Conservation (phyloP, 1,139 yeast species). For the Diutina sp. region DNA sequence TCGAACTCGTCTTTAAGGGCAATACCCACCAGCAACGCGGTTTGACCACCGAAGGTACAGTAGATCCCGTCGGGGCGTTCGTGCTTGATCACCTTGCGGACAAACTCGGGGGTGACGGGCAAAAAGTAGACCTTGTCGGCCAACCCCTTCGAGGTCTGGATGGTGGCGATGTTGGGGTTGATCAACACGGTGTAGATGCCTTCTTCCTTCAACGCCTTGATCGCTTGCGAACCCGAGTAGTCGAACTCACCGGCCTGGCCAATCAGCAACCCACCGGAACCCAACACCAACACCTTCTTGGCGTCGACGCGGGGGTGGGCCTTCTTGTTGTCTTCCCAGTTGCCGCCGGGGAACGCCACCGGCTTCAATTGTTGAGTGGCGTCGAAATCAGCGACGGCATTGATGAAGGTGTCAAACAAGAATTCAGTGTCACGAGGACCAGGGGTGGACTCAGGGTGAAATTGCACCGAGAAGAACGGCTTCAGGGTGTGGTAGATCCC, state of each 20-base stretch:
- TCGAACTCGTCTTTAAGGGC: conserved; percentile 92
- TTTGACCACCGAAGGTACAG: conserved; percentile 97
- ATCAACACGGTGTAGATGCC: conserved; percentile 91
- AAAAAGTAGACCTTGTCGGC: conserved; percentile 96
- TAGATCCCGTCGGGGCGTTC: conserved; percentile 97
- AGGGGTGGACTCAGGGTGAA: conserved; percentile 98
- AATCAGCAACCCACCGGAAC: conserved; percentile 96
- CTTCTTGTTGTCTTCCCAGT: conserved; percentile 55
- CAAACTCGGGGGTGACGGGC: conserved; percentile 94
- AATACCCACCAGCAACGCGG: conserved; percentile 93
- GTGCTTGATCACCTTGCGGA: conserved; percentile 84
- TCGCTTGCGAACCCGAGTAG: conserved; percentile 93
- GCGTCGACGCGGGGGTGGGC: conserved; percentile 68
- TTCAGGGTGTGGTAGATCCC: conserved; percentile 86
- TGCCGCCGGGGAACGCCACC: conserved; percentile 87
- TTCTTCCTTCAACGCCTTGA: conserved; percentile 92
- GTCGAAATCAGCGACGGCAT: conserved; percentile 58
- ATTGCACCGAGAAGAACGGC: conserved; percentile 97
- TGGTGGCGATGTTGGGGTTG: conserved; percentile 97
- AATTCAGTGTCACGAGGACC: conserved; percentile 99
- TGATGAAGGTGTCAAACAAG: conserved; percentile 84
- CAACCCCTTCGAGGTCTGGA: conserved; percentile 93
- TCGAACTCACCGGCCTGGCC: conserved; percentile 99
- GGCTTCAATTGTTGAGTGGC: conserved; percentile 47
- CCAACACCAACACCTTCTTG: conserved; percentile 89